Conservation (phyloP, 2,329 filamentous ascomycete species). For the Acrodontium crateriforme region DNA sequence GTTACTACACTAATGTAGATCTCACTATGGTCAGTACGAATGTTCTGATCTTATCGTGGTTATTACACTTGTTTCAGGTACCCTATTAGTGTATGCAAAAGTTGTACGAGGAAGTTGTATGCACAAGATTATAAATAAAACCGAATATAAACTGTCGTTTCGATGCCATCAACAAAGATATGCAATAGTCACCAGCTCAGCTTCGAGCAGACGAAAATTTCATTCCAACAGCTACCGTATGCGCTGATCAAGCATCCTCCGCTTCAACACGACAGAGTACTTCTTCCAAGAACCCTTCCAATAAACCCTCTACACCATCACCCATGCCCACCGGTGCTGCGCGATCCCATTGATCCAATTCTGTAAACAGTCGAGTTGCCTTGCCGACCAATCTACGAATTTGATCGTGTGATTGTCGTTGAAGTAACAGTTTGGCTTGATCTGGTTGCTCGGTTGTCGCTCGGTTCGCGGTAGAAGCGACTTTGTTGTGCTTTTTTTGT, state of each 20-base stretch:
- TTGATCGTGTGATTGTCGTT: conserved; percentile 63
- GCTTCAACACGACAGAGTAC: conserved; percentile 85
- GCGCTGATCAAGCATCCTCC: conserved; percentile 54
- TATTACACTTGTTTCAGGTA: too few relatives aligned
- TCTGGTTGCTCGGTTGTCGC: conserved; percentile 7
- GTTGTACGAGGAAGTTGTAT: too few relatives aligned
- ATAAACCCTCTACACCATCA: conserved; percentile 70
- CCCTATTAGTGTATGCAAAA: too few relatives aligned
- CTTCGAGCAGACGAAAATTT: too few relatives aligned
- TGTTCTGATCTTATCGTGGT: too few relatives aligned
- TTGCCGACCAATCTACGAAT: conserved; percentile 71
- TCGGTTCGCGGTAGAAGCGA: conserved; percentile 22
- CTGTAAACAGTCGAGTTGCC: conserved; percentile 67
- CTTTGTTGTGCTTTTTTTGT: conserved; percentile 25
- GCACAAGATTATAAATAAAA: too few relatives aligned
- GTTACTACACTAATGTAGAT: too few relatives aligned
- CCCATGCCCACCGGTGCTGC: conserved; percentile 87
- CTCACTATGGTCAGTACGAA: too few relatives aligned
- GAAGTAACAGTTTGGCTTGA: conserved; percentile 25
- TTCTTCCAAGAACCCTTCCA: conserved; percentile 89
- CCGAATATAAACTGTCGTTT: too few relatives aligned
- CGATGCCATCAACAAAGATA: too few relatives aligned
- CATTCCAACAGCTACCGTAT: too few relatives aligned
- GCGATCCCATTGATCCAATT: conserved; percentile 81
- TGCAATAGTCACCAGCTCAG: too few relatives aligned